Percentiles rank a stretch among this genome's conserved stretches.
Conservation (phyloP, 352 stramenopile species). For the Phytophthora hibernalis region DNA sequence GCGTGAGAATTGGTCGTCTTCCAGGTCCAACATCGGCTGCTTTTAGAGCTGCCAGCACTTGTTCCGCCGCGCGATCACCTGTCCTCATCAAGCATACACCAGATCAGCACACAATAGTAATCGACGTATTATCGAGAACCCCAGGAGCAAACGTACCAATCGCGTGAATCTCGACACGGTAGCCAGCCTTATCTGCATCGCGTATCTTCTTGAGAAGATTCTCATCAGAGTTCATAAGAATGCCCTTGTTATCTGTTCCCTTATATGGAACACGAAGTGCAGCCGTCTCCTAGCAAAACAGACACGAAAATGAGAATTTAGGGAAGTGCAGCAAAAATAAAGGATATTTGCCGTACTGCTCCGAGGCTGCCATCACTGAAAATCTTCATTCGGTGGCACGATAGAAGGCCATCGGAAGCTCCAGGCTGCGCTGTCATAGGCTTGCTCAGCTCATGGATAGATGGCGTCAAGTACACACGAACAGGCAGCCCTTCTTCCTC, state of each 20-base stretch:
- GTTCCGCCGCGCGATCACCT: constrained; percentile 77
- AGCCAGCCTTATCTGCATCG: constrained; percentile 59
- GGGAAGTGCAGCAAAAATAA: not conserved
- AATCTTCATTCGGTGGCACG: constrained; percentile 89
- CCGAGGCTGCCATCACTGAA: constrained; percentile 91
- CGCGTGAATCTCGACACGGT: constrained; percentile 89
- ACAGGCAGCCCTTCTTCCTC: constrained; percentile 56
- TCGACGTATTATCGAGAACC: not conserved
- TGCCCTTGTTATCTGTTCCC: constrained; percentile 70
- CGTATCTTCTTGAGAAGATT: constrained; percentile 69
- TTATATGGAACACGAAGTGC: constrained; percentile 76
- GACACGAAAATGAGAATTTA: not conserved
- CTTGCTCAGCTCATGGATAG: constrained; percentile 68
- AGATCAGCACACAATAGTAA: constrained; percentile 9
- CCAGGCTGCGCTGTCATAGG: constrained; percentile 48
- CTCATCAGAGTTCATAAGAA: constrained; percentile 85
- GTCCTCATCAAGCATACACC: not conserved
- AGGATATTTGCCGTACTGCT: constrained; percentile 49
- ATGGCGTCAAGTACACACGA: constrained; percentile 82
- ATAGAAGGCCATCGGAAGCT: constrained; percentile 60
- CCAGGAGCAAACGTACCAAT: constrained; percentile 61
- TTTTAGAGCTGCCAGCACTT: constrained; percentile 76
- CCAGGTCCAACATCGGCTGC: constrained; percentile 50
- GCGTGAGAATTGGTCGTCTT: constrained; percentile 87
- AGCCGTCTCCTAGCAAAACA: constrained; percentile 73